phyloP scores from a whole-genome alignment of 164 flowering plant species.

The Aristolochia fimbriata region DNA sequence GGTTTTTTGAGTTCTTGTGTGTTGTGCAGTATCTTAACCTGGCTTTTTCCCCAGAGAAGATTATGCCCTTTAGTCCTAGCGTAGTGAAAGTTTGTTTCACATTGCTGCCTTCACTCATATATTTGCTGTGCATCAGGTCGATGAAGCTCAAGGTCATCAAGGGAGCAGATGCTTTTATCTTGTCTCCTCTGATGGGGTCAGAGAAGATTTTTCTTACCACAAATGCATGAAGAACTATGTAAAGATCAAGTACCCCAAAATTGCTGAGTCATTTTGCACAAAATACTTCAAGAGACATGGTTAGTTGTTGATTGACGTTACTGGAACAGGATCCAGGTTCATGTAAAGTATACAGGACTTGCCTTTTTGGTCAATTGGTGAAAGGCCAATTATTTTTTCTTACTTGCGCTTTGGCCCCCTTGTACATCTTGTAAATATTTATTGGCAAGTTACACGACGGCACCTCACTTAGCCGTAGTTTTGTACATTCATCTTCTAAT shows the following conservation, averaged over 20 bases:
- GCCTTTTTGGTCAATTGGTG: not conserved
- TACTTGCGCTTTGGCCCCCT: no score
- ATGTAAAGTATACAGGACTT: no score
- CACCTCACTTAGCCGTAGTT: no score
- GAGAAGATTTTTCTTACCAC: constrained; percentile 61
- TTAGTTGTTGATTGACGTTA: no score
- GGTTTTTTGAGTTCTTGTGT: no score
- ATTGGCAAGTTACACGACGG: no score
- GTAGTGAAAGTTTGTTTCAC: not conserved
- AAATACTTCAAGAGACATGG: constrained; percentile 39
- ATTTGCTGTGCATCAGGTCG: constrained; percentile 34
- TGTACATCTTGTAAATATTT: no score
- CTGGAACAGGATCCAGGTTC: not conserved
- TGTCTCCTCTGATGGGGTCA: constrained; percentile 44
- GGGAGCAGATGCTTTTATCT: constrained; percentile 68
- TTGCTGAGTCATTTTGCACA: constrained; percentile 40
- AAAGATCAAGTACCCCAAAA: constrained; percentile 46
- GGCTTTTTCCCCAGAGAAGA: not conserved
- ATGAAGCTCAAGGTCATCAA: constrained; percentile 38
- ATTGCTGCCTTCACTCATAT: not conserved
- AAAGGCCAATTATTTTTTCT: no score
- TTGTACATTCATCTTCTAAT: no score
- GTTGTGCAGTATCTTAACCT: not conserved
- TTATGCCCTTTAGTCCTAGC: not conserved
- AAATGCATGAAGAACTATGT: constrained; percentile 64